These are phyloP conservation scores for Pyracantha coccinea DNA, from an alignment of 331 rosid genomes.

Conservation along the genomic window DNA sequence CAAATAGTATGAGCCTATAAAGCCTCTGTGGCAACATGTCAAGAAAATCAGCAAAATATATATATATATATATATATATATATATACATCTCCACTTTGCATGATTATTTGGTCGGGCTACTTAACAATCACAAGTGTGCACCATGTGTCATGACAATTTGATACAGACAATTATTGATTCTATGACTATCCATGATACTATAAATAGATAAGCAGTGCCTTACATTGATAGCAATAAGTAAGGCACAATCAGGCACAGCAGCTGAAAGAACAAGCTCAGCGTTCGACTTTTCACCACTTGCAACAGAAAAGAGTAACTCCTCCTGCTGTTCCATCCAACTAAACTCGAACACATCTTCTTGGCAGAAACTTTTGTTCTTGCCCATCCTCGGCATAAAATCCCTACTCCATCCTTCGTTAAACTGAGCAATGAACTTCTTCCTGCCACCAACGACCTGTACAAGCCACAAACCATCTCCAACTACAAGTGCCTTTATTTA, in stretches of 20 bases:
- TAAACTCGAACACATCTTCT: conserved; percentile 6
- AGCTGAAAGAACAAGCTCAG: conserved; percentile 29
- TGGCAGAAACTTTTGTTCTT: background rate
- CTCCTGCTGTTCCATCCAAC: conserved; percentile 11
- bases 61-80: too few relatives aligned
- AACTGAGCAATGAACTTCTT: conserved; percentile 37
- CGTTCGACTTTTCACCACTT: conserved; percentile 13
- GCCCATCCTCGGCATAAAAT: conserved; percentile 1
- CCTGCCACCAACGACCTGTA: conserved; percentile 22
- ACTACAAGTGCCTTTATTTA: background rate
- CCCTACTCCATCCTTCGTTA: conserved; percentile 14
- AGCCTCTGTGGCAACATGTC: background rate
- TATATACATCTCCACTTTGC: background rate
- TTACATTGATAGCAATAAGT: conserved; percentile 23
- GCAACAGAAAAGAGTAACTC: conserved; percentile 26
- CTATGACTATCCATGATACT: too few relatives aligned
- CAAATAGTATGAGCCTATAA: background rate
- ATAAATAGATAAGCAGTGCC: background rate
- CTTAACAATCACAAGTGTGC: background rate
- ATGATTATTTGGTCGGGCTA: background rate
- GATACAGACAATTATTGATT: background rate
- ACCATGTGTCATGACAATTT: background rate
- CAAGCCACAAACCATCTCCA: background rate
- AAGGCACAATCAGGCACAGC: conserved; percentile 18
- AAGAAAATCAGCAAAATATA: background rate